Base-by-base conservation (phyloP, 192 early-diverging fungal genomes). In the Spizellomyces punctatus region DNA sequence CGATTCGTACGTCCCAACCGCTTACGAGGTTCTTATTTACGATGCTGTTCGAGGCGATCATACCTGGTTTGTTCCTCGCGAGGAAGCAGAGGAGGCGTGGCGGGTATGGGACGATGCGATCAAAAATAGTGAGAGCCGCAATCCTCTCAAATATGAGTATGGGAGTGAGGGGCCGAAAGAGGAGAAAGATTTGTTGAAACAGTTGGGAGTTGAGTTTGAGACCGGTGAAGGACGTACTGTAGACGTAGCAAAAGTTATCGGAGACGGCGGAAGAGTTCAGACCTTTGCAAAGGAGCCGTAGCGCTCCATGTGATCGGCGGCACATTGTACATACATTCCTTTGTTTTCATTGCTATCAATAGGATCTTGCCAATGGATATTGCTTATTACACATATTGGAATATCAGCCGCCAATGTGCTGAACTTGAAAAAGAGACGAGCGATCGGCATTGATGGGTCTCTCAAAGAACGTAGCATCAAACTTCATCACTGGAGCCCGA, bases 11-110 rank as follows among this genome's bases (percentile, higher is more conserved):
- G 93, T 94, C 73, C 94, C 94, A 22, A 92, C 93, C 61, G 93
- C 94, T 12, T 96, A 96, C 71, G 93, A 93, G 59, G 83, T 91
- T 16, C 81, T 96, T 49, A 89, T 96, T 58, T 80, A 92, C 21
- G 94, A 96, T 63, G 89, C 92, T 6, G 75, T 96, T 44, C 84
- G 86, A 36, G 92, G 91, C 50, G 93, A 93, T 71, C 91, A 94
- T 71, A 91, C 91, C 54, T 93, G 93, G 83, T 94, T 96, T 90
- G 87, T 94, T 47, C 86, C 92, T 54, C 85, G 89, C 74, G 93
- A 94, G 78, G 94, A 96, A 78, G 80, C 94, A 22, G 92, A 92
- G 73, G 91, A 85, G 70, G 92, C 92, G 6, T 96, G 94, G 94
- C 86, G 89, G 73, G 91, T 96, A 50, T 94, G 93, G 46, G 92